Percentiles rank a stretch among this genome's conserved stretches.
Evolutionary conservation across 495 filamentous ascomycete genomes (phyloP).

Genomic region (Penicillium subrubescens): DNA sequence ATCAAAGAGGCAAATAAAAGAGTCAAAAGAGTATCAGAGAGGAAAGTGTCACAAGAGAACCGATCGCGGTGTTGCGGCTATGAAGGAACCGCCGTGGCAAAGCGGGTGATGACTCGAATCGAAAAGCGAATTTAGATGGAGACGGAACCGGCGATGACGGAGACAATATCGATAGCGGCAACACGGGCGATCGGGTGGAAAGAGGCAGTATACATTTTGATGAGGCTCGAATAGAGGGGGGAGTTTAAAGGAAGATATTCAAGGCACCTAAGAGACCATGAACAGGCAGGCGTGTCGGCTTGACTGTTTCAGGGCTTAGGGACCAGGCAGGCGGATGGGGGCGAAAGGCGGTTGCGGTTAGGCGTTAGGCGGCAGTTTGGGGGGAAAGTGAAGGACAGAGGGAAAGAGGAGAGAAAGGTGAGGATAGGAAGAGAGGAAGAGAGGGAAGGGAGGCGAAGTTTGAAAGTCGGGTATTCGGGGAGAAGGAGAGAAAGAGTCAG

Average conservation of each 20-base stretch:
- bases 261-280: conserved; percentile 30
- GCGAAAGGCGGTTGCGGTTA: not conserved
- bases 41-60: conserved; percentile 12
- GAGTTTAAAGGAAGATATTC: conserved; percentile 1
- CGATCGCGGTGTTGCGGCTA: conserved; percentile 33
- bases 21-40: not conserved
- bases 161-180: conserved; percentile 27
- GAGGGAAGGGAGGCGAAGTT: not conserved
- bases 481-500: conserved; percentile 2
- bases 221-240: conserved; percentile 8
- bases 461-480: not conserved
- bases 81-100: conserved; percentile 16
- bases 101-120: conserved; percentile 23
- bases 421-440: not conserved
- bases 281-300: conserved; percentile 19
- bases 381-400: not conserved
- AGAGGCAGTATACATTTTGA: conserved; percentile 38
- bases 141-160: conserved; percentile 25
- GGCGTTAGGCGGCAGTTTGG: conserved; percentile 3
- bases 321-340: conserved; percentile 7
- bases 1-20: conserved; percentile 5
- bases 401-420: not conserved
- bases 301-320: not conserved
- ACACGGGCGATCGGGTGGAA: conserved; percentile 31
- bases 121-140: conserved; percentile 16